Evolutionary conservation across 495 filamentous ascomycete species (phyloP).

Genomic region (Xylaria flabelliformis): DNA sequence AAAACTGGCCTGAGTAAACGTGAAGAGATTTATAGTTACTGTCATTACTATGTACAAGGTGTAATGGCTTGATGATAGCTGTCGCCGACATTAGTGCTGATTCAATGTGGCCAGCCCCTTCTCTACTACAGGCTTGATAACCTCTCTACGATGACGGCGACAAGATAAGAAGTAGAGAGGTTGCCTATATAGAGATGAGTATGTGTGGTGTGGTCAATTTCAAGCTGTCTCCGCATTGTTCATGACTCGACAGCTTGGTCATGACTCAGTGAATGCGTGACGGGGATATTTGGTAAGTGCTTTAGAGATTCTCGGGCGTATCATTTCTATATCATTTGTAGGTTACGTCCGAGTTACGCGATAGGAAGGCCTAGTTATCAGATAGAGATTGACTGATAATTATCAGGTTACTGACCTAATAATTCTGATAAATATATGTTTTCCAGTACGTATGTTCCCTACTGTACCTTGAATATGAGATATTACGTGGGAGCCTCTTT

Average conservation of each 20-base stretch:
- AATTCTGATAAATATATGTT: neutral
- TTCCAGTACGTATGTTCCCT: neutral
- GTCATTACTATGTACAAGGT: neutral
- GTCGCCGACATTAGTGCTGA: neutral
- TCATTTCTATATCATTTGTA: conserved; percentile 12
- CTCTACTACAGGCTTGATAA: neutral
- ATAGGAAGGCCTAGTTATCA: neutral
- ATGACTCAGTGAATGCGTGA: conserved; percentile 1
- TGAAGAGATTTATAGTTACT: neutral
- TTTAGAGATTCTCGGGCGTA: neutral
- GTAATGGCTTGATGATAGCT: neutral
- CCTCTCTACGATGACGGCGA: neutral
- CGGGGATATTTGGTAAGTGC: neutral
- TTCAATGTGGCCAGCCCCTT: neutral
- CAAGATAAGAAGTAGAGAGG: neutral
- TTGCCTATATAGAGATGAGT: neutral
- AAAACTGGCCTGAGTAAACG: neutral
- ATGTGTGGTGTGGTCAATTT: conserved; percentile 1
- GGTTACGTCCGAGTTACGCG: conserved; percentile 8
- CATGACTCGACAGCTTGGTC: neutral
- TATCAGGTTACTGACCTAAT: neutral
- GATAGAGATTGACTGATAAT: neutral
- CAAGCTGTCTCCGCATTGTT: neutral
- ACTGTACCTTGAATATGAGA: too few species aligned
- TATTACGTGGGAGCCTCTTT: too few species aligned